phyloP scores from a whole-genome alignment of 2,329 filamentous ascomycete species.

The Fusarium sp. region DNA sequence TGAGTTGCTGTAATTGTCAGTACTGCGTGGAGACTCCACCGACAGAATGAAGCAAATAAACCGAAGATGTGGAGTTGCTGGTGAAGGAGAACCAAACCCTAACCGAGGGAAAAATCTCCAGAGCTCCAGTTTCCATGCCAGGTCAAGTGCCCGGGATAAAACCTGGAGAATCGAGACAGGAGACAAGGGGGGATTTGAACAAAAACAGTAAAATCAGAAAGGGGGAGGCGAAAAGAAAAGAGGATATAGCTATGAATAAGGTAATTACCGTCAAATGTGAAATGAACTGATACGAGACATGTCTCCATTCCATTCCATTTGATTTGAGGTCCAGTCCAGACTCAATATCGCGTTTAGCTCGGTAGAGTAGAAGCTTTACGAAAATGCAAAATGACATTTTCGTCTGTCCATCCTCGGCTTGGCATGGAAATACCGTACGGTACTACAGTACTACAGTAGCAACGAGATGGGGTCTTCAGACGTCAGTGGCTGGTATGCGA shows the following conservation, averaged over 20 bases:
- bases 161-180: slow-evolving; percentile 19
- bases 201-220: slow-evolving; percentile 1
- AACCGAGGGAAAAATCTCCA: slow-evolving; percentile 28
- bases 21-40: slow-evolving; percentile 12
- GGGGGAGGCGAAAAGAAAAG: slow-evolving; percentile 20
- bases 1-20: neutral
- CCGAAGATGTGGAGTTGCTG: slow-evolving; percentile 31
- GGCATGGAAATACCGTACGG: neutral
- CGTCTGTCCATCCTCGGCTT: neutral
- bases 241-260: neutral
- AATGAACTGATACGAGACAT: slow-evolving; percentile 13
- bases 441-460: neutral
- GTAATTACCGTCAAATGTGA: neutral
- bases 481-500: slow-evolving; percentile 36
- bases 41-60: slow-evolving; percentile 25
- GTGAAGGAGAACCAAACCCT: neutral
- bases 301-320: slow-evolving; percentile 20
- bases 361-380: slow-evolving; percentile 2
- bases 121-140: neutral
- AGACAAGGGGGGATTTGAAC: neutral
- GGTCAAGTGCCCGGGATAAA: slow-evolving; percentile 11
- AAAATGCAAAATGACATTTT: slow-evolving; percentile 1
- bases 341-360: slow-evolving; percentile 3
- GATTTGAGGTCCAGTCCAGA: neutral
- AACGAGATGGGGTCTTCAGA: slow-evolving; percentile 9